These are phyloP conservation scores for Agastache rugosa DNA, from an alignment of 257 asterid genomes.

Conservation along the genomic window DNA sequence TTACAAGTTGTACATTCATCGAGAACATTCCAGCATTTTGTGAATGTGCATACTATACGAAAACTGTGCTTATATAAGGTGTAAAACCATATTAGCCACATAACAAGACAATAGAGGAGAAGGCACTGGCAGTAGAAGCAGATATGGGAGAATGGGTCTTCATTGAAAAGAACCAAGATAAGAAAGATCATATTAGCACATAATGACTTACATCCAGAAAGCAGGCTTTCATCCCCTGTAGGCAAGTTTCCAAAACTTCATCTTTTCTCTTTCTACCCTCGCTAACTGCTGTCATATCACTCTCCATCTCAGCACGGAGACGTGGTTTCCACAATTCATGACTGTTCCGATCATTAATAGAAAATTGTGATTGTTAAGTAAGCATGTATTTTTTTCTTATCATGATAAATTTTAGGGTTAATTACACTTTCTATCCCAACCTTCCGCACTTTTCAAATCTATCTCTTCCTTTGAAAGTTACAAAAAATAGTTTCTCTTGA, in stretches of 20 bases:
- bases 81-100: slow-evolving; percentile 27
- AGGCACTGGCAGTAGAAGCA: slow-evolving; percentile 24
- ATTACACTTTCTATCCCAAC: too few relatives aligned
- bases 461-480: too few relatives aligned
- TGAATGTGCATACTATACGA: slow-evolving; percentile 14
- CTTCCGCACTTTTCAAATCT: too few relatives aligned
- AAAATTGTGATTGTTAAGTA: slow-evolving; percentile 13
- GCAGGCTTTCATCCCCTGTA: slow-evolving; percentile 91
- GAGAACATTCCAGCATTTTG: slow-evolving; percentile 19
- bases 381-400: slow-evolving; percentile 16
- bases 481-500: too few relatives aligned
- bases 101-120: slow-evolving; percentile 27
- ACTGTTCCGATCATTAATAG: slow-evolving; percentile 46
- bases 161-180: slow-evolving; percentile 18
- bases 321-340: slow-evolving; percentile 97
- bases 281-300: slow-evolving; percentile 92
- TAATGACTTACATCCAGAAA: slow-evolving; percentile 79
- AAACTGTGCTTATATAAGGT: slow-evolving; percentile 28
- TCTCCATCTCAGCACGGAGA: slow-evolving; percentile 93
- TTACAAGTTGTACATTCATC: slow-evolving; percentile 28
- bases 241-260: slow-evolving; percentile 86
- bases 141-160: slow-evolving; percentile 16
- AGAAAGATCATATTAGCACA: slow-evolving; percentile 26
- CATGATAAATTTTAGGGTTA: not conserved
- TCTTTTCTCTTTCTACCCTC: slow-evolving; percentile 77